Conservation (phyloP, 78 protist genomes). For the Cyanophora paradoxa region DNA sequence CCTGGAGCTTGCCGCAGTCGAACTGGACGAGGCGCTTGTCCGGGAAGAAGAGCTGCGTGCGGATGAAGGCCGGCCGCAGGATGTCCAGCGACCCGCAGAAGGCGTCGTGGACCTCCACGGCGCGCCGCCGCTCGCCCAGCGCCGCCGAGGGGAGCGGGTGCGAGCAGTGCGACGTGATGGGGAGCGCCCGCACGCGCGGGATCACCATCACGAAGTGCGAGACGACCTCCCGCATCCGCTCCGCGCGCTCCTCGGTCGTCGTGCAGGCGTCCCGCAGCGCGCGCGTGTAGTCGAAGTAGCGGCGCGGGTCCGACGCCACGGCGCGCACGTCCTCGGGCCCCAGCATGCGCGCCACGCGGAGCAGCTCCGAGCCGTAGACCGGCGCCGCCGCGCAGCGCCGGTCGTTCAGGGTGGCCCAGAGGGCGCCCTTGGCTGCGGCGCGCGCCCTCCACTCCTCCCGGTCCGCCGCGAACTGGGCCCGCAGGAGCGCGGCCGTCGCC, state of each 20-base stretch:
- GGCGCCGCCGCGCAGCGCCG: conserved; percentile 19
- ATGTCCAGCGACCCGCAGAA: neutral
- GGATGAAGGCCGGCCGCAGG: conserved; percentile 6
- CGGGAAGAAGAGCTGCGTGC: conserved; percentile 66
- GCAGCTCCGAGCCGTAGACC: neutral
- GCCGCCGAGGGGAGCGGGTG: neutral
- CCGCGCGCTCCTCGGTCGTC: neutral
- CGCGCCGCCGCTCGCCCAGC: neutral
- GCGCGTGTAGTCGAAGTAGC: conserved; percentile 5
- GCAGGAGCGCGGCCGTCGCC: neutral
- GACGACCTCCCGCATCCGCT: neutral
- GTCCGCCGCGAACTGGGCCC: neutral
- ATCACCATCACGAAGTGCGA: conserved; percentile 1
- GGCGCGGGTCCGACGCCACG: neutral
- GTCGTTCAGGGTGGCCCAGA: neutral
- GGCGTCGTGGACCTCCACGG: neutral
- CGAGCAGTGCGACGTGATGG: neutral
- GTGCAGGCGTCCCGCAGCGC: conserved; percentile 4
- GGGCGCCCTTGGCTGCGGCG: neutral
- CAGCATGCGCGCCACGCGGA: neutral
- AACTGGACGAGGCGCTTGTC: conserved; percentile 80
- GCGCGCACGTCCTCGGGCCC: neutral
- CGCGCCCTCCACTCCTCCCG: neutral
- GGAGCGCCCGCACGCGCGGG: conserved; percentile 20
- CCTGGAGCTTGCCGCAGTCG: conserved; percentile 93